Evolutionary conservation across 176 grass and related monocot genomes (phyloP).

Genomic region (Phoenix dactylifera): DNA sequence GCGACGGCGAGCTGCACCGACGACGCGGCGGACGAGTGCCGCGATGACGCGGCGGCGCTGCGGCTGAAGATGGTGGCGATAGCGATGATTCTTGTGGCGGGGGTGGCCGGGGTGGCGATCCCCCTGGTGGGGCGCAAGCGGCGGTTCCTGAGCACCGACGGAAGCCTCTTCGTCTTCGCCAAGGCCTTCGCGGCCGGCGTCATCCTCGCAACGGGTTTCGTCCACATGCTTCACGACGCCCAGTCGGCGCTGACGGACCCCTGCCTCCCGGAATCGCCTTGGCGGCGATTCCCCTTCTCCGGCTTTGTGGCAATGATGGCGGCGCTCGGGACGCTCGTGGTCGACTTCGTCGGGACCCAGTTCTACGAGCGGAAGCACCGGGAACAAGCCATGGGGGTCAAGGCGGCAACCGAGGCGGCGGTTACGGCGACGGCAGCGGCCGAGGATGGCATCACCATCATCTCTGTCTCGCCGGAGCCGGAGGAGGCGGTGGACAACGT

Average conservation of each 20-base stretch:
- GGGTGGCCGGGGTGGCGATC: neutral
- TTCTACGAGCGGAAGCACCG: slow-evolving; percentile 19
- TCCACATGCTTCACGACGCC: slow-evolving; percentile 19
- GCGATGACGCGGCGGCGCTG: slow-evolving; percentile 7
- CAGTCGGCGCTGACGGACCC: slow-evolving; percentile 5
- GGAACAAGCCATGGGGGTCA: neutral
- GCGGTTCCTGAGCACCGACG: slow-evolving; percentile 3
- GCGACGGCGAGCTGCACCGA: neutral
- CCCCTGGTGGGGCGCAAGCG: slow-evolving; percentile 2
- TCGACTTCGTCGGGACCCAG: slow-evolving; percentile 13
- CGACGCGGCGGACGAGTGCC: slow-evolving; percentile 5
- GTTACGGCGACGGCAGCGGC: neutral
- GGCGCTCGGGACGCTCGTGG: slow-evolving; percentile 9
- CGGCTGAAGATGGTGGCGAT: slow-evolving; percentile 9
- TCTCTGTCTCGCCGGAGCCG: neutral
- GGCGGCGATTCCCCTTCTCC: slow-evolving; percentile 15
- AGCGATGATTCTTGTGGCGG: neutral
- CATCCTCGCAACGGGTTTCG: slow-evolving; percentile 11
- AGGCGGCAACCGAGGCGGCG: neutral
- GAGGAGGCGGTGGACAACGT: neutral
- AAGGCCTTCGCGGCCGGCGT: slow-evolving; percentile 13
- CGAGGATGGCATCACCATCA: slow-evolving; percentile 3
- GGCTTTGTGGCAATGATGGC: slow-evolving; percentile 12
- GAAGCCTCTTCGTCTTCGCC: neutral
- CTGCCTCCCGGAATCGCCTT: slow-evolving; percentile 4